Conservation (phyloP, 2,329 filamentous ascomycete genomes). For the Sporothrix globosa region DNA sequence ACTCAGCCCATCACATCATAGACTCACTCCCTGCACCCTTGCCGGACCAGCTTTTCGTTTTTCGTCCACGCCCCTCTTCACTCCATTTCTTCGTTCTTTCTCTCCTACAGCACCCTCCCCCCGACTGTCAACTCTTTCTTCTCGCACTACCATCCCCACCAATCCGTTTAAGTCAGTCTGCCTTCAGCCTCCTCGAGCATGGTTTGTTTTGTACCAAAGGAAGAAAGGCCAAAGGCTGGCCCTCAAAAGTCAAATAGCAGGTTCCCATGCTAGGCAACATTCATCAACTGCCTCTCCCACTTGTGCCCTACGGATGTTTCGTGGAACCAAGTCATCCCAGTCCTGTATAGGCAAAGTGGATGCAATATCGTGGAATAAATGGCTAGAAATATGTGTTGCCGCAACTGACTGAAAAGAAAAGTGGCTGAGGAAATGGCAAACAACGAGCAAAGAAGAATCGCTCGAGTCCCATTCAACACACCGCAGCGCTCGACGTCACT, state of each 20-base stretch:
- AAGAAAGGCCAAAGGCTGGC: background rate
- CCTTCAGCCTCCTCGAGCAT: constrained; percentile 1
- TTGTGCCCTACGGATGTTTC: background rate
- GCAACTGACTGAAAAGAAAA: background rate
- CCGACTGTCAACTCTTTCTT: constrained; percentile 1
- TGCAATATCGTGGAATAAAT: constrained; percentile 20
- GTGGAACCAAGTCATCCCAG: background rate
- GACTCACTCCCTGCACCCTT: background rate
- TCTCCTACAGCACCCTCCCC: background rate
- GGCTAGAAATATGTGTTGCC: background rate
- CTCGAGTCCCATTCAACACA: background rate
- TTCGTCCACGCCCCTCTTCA: background rate
- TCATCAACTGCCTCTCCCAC: background rate
- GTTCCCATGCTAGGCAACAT: background rate
- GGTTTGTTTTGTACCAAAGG: background rate
- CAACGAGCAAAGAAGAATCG: background rate
- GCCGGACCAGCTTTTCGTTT: background rate
- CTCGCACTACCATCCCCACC: background rate
- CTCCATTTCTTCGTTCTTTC: too few species aligned
- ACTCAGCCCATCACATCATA: constrained; percentile 15
- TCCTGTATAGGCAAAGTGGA: background rate
- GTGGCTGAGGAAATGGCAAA: background rate
- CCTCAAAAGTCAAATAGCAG: background rate
- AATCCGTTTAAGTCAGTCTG: background rate
- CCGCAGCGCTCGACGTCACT: background rate